These are phyloP conservation scores for Lablab purpureus DNA, from an alignment of 306 rosid genomes.

Conservation along the genomic window DNA sequence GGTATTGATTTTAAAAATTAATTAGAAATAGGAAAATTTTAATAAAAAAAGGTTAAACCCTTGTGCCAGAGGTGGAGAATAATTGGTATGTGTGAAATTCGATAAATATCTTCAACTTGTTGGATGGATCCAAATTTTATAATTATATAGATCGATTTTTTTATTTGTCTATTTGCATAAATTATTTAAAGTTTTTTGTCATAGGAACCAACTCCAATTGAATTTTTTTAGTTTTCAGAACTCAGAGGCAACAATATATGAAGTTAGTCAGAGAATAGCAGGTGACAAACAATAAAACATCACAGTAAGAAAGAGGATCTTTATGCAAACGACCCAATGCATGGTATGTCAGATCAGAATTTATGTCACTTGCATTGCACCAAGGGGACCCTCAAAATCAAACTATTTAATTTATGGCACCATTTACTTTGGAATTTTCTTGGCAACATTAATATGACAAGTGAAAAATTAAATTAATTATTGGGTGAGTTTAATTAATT, in stretches of 20 bases:
- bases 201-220: not conserved
- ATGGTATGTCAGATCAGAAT: not conserved
- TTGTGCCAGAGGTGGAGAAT: not conserved
- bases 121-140: not conserved
- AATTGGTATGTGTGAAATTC: not conserved
- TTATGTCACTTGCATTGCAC: constrained; percentile 35
- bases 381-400: constrained; percentile 44
- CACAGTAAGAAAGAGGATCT: not conserved
- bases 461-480: not conserved
- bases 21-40: not conserved
- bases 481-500: not conserved
- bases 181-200: not conserved
- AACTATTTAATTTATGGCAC: not conserved
- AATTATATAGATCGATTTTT: not conserved
- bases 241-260: not conserved
- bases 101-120: constrained; percentile 6
- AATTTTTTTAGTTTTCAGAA: not conserved
- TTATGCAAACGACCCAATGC: constrained; percentile 7
- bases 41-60: not conserved
- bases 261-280: not conserved
- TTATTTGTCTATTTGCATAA: not conserved
- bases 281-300: constrained; percentile 23
- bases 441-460: not conserved
- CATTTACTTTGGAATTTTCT: not conserved
- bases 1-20: not conserved